Evolutionary conservation across 2,329 filamentous ascomycete genomes (phyloP), one percentile per base, ranked within the genome.

Genomic region (Pseudogymnoascus sp.): DNA sequence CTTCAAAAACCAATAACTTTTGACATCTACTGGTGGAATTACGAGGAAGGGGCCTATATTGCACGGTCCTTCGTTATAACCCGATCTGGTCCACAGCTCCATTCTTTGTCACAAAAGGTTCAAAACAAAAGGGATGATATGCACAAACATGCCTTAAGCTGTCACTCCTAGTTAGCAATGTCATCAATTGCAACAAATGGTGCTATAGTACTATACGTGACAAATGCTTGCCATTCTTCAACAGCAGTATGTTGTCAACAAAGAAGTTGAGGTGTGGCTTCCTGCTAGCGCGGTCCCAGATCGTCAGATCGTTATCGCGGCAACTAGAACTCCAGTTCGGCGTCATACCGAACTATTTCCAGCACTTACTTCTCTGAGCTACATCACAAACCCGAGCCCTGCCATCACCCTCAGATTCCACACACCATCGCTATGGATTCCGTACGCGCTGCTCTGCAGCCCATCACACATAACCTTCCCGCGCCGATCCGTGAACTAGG

Each of bases 401-500:
- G 16, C 28, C 50, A 56, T 21, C 50, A 5, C 28, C 16, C 28
- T 56, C 28, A 56, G 28, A 28, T 23, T 12, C 50, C 8, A 56
- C 28, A 33, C 28, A 25, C 28, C 28, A 33, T 33, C 50, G 5
- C 28, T 11, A 56, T 56, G 50, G 28, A 56, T 56, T 56, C 50
- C 14, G 28, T 56, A 56, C 50, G 50, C 16, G 28, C 50, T 33
- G 50, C 50, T 56, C n/a, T 91, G 71, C 79, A 79, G 70, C 88
- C 89, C 64, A 81, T 92, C 72, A 90, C 89, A 60, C 82, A 85
- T 70, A 86, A 83, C 72, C 84, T 94, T 60, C 92, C 92, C 18
- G 78, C 79, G 35, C 90, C 90, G 12, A 82, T 96, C 73, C 84
- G 84, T 76, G 83, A 92, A 76, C 79, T 90, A 60, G 88, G 89